phyloP scores from a whole-genome alignment of 2,329 filamentous ascomycete genomes.

The Alternaria sp. region DNA sequence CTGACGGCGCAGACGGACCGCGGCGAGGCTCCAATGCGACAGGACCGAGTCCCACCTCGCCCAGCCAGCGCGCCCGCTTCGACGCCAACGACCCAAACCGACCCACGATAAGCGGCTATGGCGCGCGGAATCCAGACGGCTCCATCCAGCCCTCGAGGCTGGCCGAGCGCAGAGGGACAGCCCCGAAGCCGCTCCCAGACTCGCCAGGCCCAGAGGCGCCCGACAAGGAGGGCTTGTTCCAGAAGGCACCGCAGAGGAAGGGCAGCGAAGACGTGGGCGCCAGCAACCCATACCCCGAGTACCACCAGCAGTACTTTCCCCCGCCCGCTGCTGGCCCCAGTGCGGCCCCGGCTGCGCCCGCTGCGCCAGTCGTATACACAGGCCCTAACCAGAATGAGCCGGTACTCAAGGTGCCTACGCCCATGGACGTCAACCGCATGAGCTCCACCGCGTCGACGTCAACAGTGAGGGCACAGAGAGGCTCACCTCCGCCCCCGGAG shows the following conservation, averaged over 20 bases:
- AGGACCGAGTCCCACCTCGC: constrained; percentile 37
- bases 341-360: background rate
- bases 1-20: constrained; percentile 35
- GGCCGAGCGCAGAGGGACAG: constrained; percentile 82
- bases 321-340: constrained; percentile 35
- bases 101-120: constrained; percentile 56
- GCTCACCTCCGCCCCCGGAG: constrained; percentile 93
- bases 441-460: constrained; percentile 90
- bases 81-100: constrained; percentile 57
- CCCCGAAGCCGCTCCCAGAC: constrained; percentile 81
- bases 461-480: constrained; percentile 88
- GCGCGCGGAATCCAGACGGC: constrained; percentile 39
- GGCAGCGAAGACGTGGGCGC: constrained; percentile 23
- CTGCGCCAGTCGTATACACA: constrained; percentile 9
- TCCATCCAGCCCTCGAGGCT: constrained; percentile 64
- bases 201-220: constrained; percentile 77
- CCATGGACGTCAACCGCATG: constrained; percentile 64
- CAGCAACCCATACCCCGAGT: constrained; percentile 57
- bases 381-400: constrained; percentile 33
- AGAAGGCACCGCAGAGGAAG: constrained; percentile 60
- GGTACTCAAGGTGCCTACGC: constrained; percentile 59
- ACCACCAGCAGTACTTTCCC: constrained; percentile 69
- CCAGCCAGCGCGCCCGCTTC: constrained; percentile 51
- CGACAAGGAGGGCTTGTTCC: constrained; percentile 81
- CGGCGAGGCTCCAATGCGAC: constrained; percentile 40